Evolutionary conservation across 495 filamentous ascomycete species (phyloP), one percentile per base, ranked within the genome.

Genomic region (Margaritispora aquatica): DNA sequence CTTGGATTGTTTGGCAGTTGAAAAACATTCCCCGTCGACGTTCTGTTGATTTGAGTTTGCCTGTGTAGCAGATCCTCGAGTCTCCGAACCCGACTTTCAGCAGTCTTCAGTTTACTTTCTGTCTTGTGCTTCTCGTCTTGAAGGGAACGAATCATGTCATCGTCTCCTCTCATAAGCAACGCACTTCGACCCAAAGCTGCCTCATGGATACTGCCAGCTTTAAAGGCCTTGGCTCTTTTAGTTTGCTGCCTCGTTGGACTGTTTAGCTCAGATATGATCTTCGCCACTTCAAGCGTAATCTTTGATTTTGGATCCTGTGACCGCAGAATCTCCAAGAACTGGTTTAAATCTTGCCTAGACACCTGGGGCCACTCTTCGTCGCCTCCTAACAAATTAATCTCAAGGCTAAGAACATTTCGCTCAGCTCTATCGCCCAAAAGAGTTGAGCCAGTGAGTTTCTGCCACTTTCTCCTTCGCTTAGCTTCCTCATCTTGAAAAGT

Each of bases 171-270:
- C 8, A 93, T 78, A 31, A 96, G 70, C 22, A 97, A 77, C 10
- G 92, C 92, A 57, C 87, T 92, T 59, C 84, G 84, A 31, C 90
- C 88, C 49, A 90, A 76, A 11, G 78, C 79, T 15, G 86, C 85
- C 65, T 97, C 94, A 64, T 97, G 92, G 13, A 99, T 80, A 65
- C 92, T 97, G 41, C 94, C 95, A 64, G 92, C 90, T 66, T 96
- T 97, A 79, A 99, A 97, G 0, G 89, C 90, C 66, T 92, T 95
- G 38, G 90, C 84, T 51, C 88, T 80, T 69, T 88, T 90, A 48
- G 83, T 80, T 67, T 89, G 88, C 59, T 80, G 80, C 61, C 84
- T 86, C 4, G 88, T 91, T 0, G 92, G 92, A 46, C 77, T 84
- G 61, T 78, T 81, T n/a, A 90, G 74, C 9, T 88, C 85, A 21